Evolutionary conservation across 202 grass and related monocot species (phyloP).

Genomic region (Carex sylvatica): DNA sequence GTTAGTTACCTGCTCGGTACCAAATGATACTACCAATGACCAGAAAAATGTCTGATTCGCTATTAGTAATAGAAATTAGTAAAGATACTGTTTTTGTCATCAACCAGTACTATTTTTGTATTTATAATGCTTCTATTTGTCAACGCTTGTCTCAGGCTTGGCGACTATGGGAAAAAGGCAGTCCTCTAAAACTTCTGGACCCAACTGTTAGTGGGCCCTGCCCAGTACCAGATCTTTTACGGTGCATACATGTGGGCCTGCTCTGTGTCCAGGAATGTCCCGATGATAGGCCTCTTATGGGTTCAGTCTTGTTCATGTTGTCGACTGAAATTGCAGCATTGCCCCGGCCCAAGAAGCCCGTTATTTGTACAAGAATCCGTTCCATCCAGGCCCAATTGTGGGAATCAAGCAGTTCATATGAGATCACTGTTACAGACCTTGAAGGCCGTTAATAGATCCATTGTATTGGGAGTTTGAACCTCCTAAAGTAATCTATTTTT

Average conservation of each 20-base stretch:
- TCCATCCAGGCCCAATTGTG: not conserved
- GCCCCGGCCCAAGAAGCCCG: conserved; percentile 35
- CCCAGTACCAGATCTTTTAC: conserved; percentile 20
- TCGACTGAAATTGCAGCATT: conserved; percentile 23
- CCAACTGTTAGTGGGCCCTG: conserved; percentile 24
- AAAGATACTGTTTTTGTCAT: conserved; percentile 1
- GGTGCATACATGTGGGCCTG: conserved; percentile 47
- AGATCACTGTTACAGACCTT: conserved; percentile 14
- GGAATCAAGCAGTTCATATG: not conserved
- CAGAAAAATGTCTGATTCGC: not conserved
- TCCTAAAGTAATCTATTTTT: too few relatives aligned
- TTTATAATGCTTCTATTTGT: not conserved
- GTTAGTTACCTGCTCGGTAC: not conserved
- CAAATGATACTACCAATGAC: not conserved
- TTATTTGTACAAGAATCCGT: conserved; percentile 23
- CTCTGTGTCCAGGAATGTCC: conserved; percentile 64
- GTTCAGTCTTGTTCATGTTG: conserved; percentile 42
- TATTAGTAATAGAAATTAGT: not conserved
- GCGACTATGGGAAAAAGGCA: conserved; percentile 40
- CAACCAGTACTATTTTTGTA: not conserved
- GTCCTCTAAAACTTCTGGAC: conserved; percentile 36
- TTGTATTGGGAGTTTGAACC: not conserved
- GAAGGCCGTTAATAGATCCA: not conserved
- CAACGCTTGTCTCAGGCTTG: conserved; percentile 39
- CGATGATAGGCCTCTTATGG: conserved; percentile 38